Percentiles rank a stretch among this genome's conserved stretches.
Conservation (phyloP, 805 yeast species). For the Metschnikowia peoriensis region DNA sequence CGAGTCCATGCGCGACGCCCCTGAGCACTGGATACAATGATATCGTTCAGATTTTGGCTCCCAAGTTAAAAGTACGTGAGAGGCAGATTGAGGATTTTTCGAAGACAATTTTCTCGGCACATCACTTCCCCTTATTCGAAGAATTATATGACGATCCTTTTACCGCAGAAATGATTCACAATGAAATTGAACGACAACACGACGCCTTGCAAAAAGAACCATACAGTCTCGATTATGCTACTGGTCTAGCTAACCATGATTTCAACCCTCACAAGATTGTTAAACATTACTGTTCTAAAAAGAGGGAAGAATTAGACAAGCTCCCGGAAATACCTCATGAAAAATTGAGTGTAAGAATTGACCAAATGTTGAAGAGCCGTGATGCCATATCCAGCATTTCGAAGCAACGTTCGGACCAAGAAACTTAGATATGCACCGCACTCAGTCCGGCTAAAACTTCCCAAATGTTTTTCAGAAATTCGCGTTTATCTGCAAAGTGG, state of each 20-base stretch:
- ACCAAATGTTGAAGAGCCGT: conserved; percentile 9
- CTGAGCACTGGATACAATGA: conserved; percentile 13
- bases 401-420: not conserved
- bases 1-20: conserved; percentile 9
- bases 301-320: not conserved
- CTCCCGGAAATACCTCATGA: conserved; percentile 8
- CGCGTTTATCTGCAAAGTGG: not conserved
- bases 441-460: too few relatives aligned
- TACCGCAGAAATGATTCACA: conserved; percentile 14
- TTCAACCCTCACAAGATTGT: conserved; percentile 23
- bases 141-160: conserved; percentile 16
- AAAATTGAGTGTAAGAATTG: conserved; percentile 5
- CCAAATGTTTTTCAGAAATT: too few relatives aligned
- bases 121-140: conserved; percentile 21
- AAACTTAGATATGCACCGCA: not conserved
- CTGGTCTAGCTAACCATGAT: conserved; percentile 29
- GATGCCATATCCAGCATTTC: conserved; percentile 5
- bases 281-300: conserved; percentile 4
- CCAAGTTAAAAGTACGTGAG: conserved; percentile 15
- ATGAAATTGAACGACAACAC: conserved; percentile 13
- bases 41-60: conserved; percentile 20
- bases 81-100: conserved; percentile 12
- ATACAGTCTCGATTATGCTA: conserved; percentile 20
- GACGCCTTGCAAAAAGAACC: conserved; percentile 16
- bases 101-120: conserved; percentile 7